Evolutionary conservation across 2,329 filamentous ascomycete genomes (phyloP).

Genomic region (Nannizziopsis barbatae): DNA sequence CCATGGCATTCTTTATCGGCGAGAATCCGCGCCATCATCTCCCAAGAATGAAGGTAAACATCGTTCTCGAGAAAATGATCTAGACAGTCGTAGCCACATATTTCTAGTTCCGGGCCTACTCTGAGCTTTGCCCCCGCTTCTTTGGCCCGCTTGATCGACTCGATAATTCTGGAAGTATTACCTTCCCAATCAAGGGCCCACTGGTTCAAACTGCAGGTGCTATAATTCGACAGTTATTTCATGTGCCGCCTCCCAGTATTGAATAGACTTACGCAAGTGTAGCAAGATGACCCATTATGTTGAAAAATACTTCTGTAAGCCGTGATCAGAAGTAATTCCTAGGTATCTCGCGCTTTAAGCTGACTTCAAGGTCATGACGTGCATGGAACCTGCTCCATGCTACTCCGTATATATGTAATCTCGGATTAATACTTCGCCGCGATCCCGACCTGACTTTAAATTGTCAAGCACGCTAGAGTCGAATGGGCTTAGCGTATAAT

Average conservation of each 20-base stretch:
- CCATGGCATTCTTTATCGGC: slow-evolving; percentile 47
- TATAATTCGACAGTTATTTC: background rate
- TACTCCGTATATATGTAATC: too few species aligned
- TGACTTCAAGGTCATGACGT: too few species aligned
- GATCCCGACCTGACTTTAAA: too few species aligned
- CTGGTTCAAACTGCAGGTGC: slow-evolving; percentile 13
- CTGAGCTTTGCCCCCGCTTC: slow-evolving; percentile 47
- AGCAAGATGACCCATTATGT: slow-evolving; percentile 13
- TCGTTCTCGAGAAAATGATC: slow-evolving; percentile 28
- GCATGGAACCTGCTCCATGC: too few species aligned
- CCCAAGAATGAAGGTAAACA: slow-evolving; percentile 47
- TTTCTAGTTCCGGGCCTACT: slow-evolving; percentile 39
- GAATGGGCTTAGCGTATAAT: too few species aligned
- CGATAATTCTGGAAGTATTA: slow-evolving; percentile 51
- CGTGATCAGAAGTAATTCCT: too few species aligned
- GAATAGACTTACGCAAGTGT: slow-evolving; percentile 5
- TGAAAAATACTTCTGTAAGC: background rate
- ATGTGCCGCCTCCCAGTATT: background rate
- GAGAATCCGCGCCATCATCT: slow-evolving; percentile 50
- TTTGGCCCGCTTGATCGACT: slow-evolving; percentile 51
- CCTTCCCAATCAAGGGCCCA: slow-evolving; percentile 49
- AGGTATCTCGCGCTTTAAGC: too few species aligned
- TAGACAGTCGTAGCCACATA: slow-evolving; percentile 16
- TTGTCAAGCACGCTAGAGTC: too few species aligned
- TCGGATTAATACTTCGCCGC: too few species aligned